Conservation (phyloP, 192 early-diverging fungal genomes). For the Coemansia sp. region DNA sequence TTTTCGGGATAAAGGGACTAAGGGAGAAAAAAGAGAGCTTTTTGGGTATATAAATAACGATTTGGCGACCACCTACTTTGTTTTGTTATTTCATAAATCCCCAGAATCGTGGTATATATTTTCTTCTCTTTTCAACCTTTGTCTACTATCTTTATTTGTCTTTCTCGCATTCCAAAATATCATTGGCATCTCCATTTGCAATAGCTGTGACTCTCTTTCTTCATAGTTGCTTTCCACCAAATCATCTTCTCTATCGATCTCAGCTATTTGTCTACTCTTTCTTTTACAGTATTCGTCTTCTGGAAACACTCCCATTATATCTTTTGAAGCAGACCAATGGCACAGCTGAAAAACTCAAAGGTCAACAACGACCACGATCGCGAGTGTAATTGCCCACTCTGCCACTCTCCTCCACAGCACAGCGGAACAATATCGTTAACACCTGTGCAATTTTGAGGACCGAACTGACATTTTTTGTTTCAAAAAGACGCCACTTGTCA, state of each 20-base stretch:
- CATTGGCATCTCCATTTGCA: neutral
- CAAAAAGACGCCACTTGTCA: neutral
- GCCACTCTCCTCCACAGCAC: slow-evolving; percentile 8
- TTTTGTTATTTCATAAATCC: neutral
- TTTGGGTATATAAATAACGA: slow-evolving; percentile 3
- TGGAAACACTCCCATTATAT: no score
- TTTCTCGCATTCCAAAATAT: no score
- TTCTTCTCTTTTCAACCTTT: neutral
- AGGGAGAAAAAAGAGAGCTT: neutral
- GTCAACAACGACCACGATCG: slow-evolving; percentile 14
- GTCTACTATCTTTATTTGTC: no score
- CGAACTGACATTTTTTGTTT: no score
- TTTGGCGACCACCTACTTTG: neutral
- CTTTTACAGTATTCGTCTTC: no score
- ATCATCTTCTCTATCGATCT: no score
- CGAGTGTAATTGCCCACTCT: slow-evolving; percentile 26
- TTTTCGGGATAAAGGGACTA: neutral
- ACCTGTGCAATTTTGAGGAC: neutral
- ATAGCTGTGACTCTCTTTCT: no score
- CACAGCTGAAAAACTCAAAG: neutral
- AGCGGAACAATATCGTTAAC: neutral
- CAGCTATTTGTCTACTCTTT: no score
- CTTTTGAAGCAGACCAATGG: no score
- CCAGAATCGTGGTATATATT: neutral
- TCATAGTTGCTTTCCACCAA: neutral